These are phyloP conservation scores for Glycine tomentella DNA, from an alignment of 306 rosid genomes.

Conservation along the genomic window DNA sequence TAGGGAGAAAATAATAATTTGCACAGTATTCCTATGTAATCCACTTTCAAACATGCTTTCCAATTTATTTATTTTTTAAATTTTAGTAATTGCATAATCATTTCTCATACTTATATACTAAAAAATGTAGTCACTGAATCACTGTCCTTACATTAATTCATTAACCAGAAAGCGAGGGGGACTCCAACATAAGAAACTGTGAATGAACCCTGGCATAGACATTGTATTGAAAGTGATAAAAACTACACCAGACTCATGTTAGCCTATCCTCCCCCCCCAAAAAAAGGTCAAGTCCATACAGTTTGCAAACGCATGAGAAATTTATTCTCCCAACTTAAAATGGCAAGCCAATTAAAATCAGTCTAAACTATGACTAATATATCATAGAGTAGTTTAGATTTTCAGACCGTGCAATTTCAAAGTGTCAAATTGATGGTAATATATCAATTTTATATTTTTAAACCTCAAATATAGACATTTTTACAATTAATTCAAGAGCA, in stretches of 20 bases:
- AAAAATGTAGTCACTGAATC: background rate
- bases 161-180: background rate
- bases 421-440: too few species aligned
- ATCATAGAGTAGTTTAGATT: too few species aligned
- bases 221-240: background rate
- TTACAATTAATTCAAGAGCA: slow-evolving; percentile 15
- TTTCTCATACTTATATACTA: slow-evolving; percentile 3
- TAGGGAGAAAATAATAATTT: background rate
- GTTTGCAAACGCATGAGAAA: slow-evolving; percentile 22
- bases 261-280: background rate
- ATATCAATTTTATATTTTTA: too few species aligned
- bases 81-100: background rate
- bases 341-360: slow-evolving; percentile 16
- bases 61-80: background rate
- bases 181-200: background rate
- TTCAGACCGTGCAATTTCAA: too few species aligned
- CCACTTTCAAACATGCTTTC: background rate
- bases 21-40: background rate
- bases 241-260: background rate
- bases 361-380: slow-evolving; percentile 1
- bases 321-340: slow-evolving; percentile 1
- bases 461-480: background rate
- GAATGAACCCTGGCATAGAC: background rate
- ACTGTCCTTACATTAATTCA: background rate
- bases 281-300: background rate